Conservation (phyloP, 257 asterid species). For the Datura wrightii region DNA sequence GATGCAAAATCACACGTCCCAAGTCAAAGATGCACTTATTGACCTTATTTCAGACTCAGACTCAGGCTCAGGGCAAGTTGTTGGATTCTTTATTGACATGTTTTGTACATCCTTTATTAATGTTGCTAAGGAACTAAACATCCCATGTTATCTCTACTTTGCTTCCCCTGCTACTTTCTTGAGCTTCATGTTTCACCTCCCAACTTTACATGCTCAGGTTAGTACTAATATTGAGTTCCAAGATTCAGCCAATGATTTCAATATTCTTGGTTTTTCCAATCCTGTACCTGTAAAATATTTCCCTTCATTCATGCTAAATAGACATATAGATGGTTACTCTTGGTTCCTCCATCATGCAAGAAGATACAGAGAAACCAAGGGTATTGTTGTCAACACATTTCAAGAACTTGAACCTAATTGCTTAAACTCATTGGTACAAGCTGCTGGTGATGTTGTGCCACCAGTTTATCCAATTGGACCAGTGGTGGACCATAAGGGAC, state of each 20-base stretch:
- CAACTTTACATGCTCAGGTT: slow-evolving; percentile 28
- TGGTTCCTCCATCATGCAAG: slow-evolving; percentile 13
- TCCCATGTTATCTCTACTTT: slow-evolving; percentile 36
- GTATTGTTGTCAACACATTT: slow-evolving; percentile 34
- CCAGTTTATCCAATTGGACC: slow-evolving; percentile 39
- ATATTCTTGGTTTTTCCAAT: slow-evolving; percentile 29
- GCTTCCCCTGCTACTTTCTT: slow-evolving; percentile 37
- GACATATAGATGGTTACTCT: slow-evolving; percentile 26
- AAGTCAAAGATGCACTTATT: slow-evolving; percentile 34
- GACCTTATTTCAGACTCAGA: slow-evolving; percentile 23
- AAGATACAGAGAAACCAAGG: slow-evolving; percentile 32
- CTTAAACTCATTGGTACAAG: slow-evolving; percentile 17
- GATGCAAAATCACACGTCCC: slow-evolving; percentile 26
- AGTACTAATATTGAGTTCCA: neutral
- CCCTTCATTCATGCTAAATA: slow-evolving; percentile 28
- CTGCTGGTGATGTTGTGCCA: slow-evolving; percentile 22
- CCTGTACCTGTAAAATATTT: slow-evolving; percentile 22
- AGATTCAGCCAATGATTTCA: slow-evolving; percentile 8
- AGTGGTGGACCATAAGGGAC: slow-evolving; percentile 30
- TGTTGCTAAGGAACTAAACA: slow-evolving; percentile 33
- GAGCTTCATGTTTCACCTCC: slow-evolving; percentile 31
- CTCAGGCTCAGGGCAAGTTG: slow-evolving; percentile 7
- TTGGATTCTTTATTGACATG: slow-evolving; percentile 33
- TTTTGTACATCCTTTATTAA: slow-evolving; percentile 35
- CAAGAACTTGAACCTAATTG: slow-evolving; percentile 32